Percentiles rank a stretch among this genome's conserved stretches.
Conservation (phyloP, 257 asterid genomes). For the Solanum microdontum region DNA sequence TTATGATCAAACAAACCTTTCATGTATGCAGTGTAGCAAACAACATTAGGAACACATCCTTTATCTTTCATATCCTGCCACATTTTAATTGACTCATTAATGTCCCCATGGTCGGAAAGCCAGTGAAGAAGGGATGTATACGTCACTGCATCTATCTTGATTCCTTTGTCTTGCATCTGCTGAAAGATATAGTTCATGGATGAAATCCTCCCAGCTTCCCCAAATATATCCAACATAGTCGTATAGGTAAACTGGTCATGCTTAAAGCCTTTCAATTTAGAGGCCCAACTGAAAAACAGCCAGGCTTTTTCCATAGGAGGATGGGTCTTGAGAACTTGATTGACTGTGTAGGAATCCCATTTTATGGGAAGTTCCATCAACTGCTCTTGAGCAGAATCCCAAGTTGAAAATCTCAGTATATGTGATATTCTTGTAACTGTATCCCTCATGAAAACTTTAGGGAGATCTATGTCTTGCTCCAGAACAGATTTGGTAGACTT, state of each 20-base stretch:
- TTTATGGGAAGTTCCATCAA: conserved; percentile 38
- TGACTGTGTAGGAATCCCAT: conserved; percentile 91
- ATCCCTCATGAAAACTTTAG: conserved; percentile 38
- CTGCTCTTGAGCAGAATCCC: conserved; percentile 75
- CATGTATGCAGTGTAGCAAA: conserved; percentile 83
- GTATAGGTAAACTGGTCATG: conserved; percentile 91
- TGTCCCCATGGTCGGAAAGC: conserved; percentile 65
- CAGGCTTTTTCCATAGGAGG: conserved; percentile 94
- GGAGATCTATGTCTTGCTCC: conserved; percentile 13
- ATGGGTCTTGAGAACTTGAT: conserved; percentile 79
- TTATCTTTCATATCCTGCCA: conserved; percentile 77
- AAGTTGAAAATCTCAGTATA: conserved; percentile 53
- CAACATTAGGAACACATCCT: conserved; percentile 62
- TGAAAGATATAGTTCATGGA: conserved; percentile 64
- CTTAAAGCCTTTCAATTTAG: conserved; percentile 41
- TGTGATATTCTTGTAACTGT: conserved; percentile 44
- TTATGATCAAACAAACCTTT: conserved; percentile 59
- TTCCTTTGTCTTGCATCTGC: conserved; percentile 65
- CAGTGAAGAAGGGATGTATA: conserved; percentile 81
- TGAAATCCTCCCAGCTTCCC: conserved; percentile 73
- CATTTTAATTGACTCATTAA: conserved; percentile 49
- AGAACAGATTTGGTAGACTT: conserved; percentile 15
- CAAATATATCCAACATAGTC: conserved; percentile 91
- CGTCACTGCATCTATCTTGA: conserved; percentile 69
- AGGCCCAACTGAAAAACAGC: conserved; percentile 92